Evolutionary conservation across 257 asterid genomes (phyloP).

Genomic region (Fraxinus pennsylvanica): DNA sequence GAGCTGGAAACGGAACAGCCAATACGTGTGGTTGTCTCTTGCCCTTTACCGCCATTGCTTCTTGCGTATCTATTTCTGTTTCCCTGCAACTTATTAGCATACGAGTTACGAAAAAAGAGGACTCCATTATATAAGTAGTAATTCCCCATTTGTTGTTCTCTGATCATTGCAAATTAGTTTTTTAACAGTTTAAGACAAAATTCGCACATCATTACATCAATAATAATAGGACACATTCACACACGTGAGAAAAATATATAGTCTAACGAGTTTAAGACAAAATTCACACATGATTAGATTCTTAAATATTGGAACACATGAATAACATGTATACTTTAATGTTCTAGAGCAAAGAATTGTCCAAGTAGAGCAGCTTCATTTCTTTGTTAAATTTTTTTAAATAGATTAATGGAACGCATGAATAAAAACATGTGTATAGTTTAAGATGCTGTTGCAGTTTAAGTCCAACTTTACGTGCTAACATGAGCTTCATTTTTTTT

Average conservation of each 20-base stretch:
- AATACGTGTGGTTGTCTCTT: conserved; percentile 20
- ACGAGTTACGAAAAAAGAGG: not conserved
- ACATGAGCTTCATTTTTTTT: no score
- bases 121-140: not conserved
- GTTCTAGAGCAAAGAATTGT: not conserved
- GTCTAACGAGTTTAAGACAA: not conserved
- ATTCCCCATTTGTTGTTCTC: no score
- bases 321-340: no score
- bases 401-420: not conserved
- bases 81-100: not conserved
- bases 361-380: not conserved
- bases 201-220: no score
- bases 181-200: no score
- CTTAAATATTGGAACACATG: no score
- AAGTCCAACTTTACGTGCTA: no score
- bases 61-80: not conserved
- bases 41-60: conserved; percentile 17
- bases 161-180: no score
- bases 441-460: no score
- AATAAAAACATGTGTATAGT: no score
- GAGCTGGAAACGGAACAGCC: conserved; percentile 52
- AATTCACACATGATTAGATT: no score
- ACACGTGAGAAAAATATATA: not conserved
- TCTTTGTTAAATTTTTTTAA: no score
- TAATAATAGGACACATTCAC: not conserved